Evolutionary conservation across 106 monocot species (phyloP).

Genomic region (Posidonia australis): DNA sequence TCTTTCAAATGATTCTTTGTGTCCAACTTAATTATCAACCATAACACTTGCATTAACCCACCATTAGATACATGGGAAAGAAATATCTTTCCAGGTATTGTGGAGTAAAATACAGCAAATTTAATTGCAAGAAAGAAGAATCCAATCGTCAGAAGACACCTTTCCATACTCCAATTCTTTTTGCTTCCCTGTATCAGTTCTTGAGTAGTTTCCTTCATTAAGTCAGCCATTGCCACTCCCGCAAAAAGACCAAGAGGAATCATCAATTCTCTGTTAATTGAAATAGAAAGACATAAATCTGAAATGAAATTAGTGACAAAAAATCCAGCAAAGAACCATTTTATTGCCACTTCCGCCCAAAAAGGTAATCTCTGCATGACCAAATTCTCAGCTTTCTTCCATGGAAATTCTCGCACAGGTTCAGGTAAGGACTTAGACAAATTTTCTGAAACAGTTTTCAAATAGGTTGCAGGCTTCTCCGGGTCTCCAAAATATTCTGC

Average conservation of each 20-base stretch:
- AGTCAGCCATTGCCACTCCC: conserved; percentile 33
- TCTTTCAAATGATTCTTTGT: neutral
- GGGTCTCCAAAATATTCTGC: conserved; percentile 2
- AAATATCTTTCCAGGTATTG: conserved; percentile 21
- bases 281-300: conserved; percentile 32
- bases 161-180: conserved; percentile 20
- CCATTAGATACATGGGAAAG: conserved; percentile 48
- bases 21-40: conserved; percentile 27
- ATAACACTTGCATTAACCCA: conserved; percentile 64
- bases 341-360: conserved; percentile 24
- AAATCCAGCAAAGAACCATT: conserved; percentile 26
- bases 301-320: conserved; percentile 18
- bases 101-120: conserved; percentile 14
- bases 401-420: conserved; percentile 41
- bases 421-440: conserved; percentile 10
- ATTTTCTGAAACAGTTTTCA: conserved; percentile 8
- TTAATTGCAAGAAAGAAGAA: conserved; percentile 30
- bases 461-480: neutral
- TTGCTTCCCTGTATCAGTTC: conserved; percentile 17
- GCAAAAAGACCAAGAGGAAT: conserved; percentile 44
- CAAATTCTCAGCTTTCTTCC: conserved; percentile 37
- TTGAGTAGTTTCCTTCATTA: conserved; percentile 34
- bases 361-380: conserved; percentile 14
- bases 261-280: conserved; percentile 35
- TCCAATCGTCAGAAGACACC: conserved; percentile 27